Evolutionary conservation across 768 basidiomycete genomes (phyloP).

Genomic region (Phaeotremella fagi): DNA sequence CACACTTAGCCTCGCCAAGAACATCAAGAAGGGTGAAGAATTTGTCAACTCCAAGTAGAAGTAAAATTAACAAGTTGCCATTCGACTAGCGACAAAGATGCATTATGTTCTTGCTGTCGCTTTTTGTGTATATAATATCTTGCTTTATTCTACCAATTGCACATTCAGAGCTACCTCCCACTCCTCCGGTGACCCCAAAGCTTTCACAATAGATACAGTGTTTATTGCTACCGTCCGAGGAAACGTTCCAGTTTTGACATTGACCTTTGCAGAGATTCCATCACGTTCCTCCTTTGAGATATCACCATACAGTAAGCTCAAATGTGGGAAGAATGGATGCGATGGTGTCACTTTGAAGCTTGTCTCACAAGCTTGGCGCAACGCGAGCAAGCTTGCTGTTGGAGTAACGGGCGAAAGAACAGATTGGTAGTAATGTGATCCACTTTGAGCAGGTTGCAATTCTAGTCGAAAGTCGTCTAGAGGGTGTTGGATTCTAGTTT

Average conservation of each 20-base stretch:
- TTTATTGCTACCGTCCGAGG: background rate
- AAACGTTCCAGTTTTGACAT: background rate
- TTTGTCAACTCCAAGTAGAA: constrained; percentile 38
- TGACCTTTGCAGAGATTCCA: constrained; percentile 9
- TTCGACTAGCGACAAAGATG: background rate
- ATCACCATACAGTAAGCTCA: constrained; percentile 33
- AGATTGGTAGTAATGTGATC: constrained; percentile 25
- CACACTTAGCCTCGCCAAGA: constrained; percentile 68
- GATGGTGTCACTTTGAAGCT: constrained; percentile 2
- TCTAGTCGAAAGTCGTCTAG: constrained; percentile 1
- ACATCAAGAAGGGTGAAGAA: constrained; percentile 83
- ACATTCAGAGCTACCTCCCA: constrained; percentile 2
- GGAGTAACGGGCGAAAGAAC: constrained; percentile 23
- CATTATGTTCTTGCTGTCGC: background rate
- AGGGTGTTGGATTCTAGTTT: background rate
- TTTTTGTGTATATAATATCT: background rate
- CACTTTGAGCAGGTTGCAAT: constrained; percentile 17
- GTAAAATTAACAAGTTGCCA: too few relatives aligned
- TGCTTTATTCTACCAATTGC: background rate
- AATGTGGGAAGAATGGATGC: constrained; percentile 28
- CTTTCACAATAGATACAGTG: background rate
- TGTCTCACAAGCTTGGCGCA: constrained; percentile 16
- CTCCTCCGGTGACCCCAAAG: background rate
- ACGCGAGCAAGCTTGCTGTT: background rate
- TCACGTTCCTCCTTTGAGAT: constrained; percentile 13